A percentile compares a stretch with the other conserved stretches of the same genome.
Conservation (phyloP, 2,329 filamentous ascomycete genomes). For the Bipolaris victoriae region DNA sequence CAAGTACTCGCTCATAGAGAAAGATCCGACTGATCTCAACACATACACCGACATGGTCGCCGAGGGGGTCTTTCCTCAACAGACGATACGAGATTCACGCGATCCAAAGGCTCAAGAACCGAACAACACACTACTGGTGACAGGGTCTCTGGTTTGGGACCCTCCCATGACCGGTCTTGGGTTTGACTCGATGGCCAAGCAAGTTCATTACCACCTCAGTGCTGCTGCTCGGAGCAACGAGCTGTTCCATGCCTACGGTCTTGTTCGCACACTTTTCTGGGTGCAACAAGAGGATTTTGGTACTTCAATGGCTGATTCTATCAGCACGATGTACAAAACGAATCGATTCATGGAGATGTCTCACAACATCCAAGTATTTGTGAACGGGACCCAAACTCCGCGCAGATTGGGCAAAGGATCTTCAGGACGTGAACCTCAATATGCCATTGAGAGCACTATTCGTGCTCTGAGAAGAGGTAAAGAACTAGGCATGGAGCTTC, state of each 20-base stretch:
- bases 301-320: constrained; percentile 63
- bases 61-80: constrained; percentile 61
- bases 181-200: constrained; percentile 63
- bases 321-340: constrained; percentile 62
- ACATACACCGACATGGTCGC: constrained; percentile 61
- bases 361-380: constrained; percentile 59
- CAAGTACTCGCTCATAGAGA: constrained; percentile 55
- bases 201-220: constrained; percentile 68
- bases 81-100: constrained; percentile 52
- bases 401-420: constrained; percentile 22
- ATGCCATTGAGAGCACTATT: constrained; percentile 38
- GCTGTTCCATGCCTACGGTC: constrained; percentile 76
- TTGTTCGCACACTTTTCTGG: constrained; percentile 81
- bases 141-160: constrained; percentile 45
- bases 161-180: constrained; percentile 53
- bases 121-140: constrained; percentile 74
- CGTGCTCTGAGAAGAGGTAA: constrained; percentile 29
- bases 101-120: constrained; percentile 54
- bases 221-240: constrained; percentile 62
- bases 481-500: constrained; percentile 32
- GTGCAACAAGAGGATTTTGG: constrained; percentile 65
- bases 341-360: constrained; percentile 66
- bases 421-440: constrained; percentile 35
- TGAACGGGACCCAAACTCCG: constrained; percentile 16
- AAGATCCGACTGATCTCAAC: constrained; percentile 30